Conservation (phyloP, 805 yeast species). For the Yarrowia keelungensis region DNA sequence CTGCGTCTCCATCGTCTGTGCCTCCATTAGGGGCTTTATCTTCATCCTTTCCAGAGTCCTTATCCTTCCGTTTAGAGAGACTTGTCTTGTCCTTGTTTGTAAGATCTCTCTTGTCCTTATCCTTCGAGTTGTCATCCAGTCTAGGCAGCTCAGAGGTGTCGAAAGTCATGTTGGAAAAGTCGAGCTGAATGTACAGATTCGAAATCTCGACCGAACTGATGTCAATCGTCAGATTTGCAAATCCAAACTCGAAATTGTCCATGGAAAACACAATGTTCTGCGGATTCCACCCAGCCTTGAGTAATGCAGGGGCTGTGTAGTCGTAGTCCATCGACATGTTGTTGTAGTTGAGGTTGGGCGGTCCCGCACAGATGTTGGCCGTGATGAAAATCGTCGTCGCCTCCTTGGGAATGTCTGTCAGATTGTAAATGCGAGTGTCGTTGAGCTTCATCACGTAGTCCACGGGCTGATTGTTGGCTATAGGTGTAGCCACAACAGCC, state of each 20-base stretch:
- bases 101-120: not conserved
- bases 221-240: conserved; percentile 46
- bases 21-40: not conserved
- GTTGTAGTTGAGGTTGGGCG: conserved; percentile 41
- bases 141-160: not conserved
- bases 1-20: not conserved
- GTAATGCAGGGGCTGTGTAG: conserved; percentile 25
- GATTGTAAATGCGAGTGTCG: conserved; percentile 46
- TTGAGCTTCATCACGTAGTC: conserved; percentile 49
- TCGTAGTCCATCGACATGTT: conserved; percentile 44
- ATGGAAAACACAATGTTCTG: conserved; percentile 40
- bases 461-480: conserved; percentile 42
- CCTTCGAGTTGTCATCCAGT: not conserved
- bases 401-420: conserved; percentile 40
- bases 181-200: conserved; percentile 22
- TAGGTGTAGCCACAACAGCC: conserved; percentile 46
- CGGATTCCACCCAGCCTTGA: conserved; percentile 39
- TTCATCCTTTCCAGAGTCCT: not conserved
- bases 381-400: conserved; percentile 49
- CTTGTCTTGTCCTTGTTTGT: not conserved
- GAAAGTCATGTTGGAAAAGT: conserved; percentile 1
- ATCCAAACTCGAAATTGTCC: conserved; percentile 45
- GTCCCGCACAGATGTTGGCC: conserved; percentile 50
- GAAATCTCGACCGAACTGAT: conserved; percentile 46
- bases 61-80: not conserved